A percentile compares a stretch with the other conserved stretches of the same genome.
Conservation (phyloP, 2,329 filamentous ascomycete species). For the Apiospora hydei region DNA sequence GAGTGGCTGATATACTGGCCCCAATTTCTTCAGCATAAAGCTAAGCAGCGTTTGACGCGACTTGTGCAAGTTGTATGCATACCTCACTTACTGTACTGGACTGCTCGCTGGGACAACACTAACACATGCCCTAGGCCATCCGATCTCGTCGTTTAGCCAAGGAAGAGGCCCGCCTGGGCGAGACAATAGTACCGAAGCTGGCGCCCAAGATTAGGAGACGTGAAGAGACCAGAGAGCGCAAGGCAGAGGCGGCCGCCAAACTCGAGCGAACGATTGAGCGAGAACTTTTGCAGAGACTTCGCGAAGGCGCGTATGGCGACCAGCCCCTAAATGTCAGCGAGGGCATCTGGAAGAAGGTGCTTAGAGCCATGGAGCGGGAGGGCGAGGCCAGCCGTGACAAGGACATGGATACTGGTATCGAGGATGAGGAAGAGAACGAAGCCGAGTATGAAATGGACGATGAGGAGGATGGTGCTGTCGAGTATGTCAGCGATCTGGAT, state of each 20-base stretch:
- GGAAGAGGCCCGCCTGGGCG: conserved; percentile 88
- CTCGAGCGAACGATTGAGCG: conserved; percentile 95
- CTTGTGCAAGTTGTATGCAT: conserved; percentile 80
- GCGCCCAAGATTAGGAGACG: conserved; percentile 87
- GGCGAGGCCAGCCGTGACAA: conserved; percentile 84
- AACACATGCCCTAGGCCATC: conserved; percentile 13
- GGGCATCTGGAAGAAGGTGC: conserved; percentile 95
- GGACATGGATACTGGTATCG: conserved; percentile 87
- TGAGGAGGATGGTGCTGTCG: conserved; percentile 77
- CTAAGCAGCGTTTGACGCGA: conserved; percentile 93
- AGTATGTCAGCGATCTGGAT: conserved; percentile 92
- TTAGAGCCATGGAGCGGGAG: conserved; percentile 86
- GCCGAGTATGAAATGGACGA: conserved; percentile 71
- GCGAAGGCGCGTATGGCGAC: conserved; percentile 93
- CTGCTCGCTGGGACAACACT: not conserved
- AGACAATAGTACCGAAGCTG: conserved; percentile 85
- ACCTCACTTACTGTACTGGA: not conserved
- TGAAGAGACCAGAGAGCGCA: conserved; percentile 78
- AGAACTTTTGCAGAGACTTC: conserved; percentile 88
- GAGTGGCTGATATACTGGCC: conserved; percentile 90
- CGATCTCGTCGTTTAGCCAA: conserved; percentile 69
- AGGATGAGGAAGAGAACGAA: conserved; percentile 75
- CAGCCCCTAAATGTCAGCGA: conserved; percentile 95
- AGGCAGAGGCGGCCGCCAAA: conserved; percentile 85
- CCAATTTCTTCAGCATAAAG: conserved; percentile 91